Percentiles rank a stretch among this genome's conserved stretches.
Evolutionary conservation across 2,329 filamentous ascomycete genomes (phyloP).

Genomic region (Neocatenulostroma microsporum): DNA sequence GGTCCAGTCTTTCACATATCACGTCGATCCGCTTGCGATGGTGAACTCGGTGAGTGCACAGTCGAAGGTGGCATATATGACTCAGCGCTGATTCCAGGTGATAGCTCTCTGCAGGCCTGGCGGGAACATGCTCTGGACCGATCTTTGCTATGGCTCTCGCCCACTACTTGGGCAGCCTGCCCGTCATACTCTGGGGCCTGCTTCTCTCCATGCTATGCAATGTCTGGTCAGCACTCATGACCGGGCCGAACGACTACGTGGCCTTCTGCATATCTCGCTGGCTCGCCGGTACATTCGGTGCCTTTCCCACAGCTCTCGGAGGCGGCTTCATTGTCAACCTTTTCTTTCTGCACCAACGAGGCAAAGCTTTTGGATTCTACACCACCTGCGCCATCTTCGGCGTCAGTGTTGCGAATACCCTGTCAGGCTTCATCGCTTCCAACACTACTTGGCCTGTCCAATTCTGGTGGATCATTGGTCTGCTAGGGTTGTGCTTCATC

Average conservation of each 20-base stretch:
- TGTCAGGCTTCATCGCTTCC: conserved; percentile 6
- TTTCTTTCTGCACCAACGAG: conserved; percentile 27
- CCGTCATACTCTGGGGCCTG: too few species aligned
- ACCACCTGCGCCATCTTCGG: conserved; percentile 3
- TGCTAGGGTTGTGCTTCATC: conserved; percentile 1
- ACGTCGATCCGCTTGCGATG: too few species aligned
- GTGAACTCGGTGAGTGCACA: too few species aligned
- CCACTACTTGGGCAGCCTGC: too few species aligned
- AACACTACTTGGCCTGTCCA: neutral
- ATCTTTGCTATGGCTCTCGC: too few species aligned
- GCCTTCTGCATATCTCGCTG: conserved; percentile 3
- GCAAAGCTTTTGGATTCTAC: conserved; percentile 5
- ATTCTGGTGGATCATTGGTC: conserved; percentile 9
- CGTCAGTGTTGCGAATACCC: neutral
- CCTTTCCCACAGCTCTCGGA: conserved; percentile 31
- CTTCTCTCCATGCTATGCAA: too few species aligned
- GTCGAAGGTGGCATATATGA: too few species aligned
- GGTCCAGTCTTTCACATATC: too few species aligned
- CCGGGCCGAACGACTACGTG: conserved; percentile 14
- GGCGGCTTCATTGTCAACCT: conserved; percentile 36
- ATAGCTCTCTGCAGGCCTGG: too few species aligned
- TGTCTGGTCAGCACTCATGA: too few species aligned
- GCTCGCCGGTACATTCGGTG: conserved; percentile 31
- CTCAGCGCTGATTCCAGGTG: too few species aligned
- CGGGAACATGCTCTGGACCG: too few species aligned